These are phyloP conservation scores for Aspergillus jensenii DNA, from an alignment of 2,329 filamentous ascomycete species.

Conservation along the genomic window DNA sequence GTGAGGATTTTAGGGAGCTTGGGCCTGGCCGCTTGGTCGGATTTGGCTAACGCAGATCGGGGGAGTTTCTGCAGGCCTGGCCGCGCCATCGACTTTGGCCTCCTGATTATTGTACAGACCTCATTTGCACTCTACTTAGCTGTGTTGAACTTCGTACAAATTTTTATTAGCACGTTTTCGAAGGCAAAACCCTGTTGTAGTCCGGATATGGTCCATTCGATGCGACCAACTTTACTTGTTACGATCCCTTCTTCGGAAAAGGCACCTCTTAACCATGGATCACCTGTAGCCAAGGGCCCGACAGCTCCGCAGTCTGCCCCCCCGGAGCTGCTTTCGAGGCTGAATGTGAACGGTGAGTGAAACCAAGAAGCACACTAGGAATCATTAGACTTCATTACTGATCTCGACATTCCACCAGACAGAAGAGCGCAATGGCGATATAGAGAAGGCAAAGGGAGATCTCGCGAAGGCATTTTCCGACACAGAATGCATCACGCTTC, in stretches of 20 bases:
- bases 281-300: slow-evolving; percentile 15
- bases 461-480: slow-evolving; percentile 31
- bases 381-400: slow-evolving; percentile 15
- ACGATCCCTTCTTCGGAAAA: neutral
- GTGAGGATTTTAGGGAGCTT: neutral
- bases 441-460: slow-evolving; percentile 28
- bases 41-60: neutral
- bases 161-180: neutral
- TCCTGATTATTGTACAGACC: neutral
- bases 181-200: neutral
- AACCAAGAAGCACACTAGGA: neutral
- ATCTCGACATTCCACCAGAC: slow-evolving; percentile 13
- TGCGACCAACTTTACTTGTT: slow-evolving; percentile 1
- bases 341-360: slow-evolving; percentile 12
- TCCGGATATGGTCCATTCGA: slow-evolving; percentile 12
- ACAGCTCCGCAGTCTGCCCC: slow-evolving; percentile 15
- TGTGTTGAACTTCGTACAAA: neutral
- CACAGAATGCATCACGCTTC: slow-evolving; percentile 34
- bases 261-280: slow-evolving; percentile 24
- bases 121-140: too few relatives aligned
- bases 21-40: neutral
- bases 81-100: neutral
- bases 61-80: neutral
- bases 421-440: slow-evolving; percentile 15
- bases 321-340: slow-evolving; percentile 17